Percentiles rank a stretch among this genome's conserved stretches.
phyloP scores from a whole-genome alignment of 139 green algal genomes.

The Chlamydomonas urium region DNA sequence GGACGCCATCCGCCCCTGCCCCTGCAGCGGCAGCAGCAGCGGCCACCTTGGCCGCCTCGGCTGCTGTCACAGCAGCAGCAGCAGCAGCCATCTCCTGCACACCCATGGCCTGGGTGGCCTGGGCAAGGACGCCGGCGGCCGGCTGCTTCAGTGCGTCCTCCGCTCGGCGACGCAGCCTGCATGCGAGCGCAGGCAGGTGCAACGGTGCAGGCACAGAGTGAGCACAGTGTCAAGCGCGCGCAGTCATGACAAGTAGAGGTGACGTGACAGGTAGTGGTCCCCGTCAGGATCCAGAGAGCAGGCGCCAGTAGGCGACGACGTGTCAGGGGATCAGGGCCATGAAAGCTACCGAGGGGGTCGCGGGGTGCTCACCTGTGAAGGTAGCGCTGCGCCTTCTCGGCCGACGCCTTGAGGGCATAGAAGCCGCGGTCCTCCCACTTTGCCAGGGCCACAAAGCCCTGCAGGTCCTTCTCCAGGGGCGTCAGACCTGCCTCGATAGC shows the following conservation, averaged over 20 bases:
- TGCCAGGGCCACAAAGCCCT: constrained; percentile 90
- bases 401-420: constrained; percentile 74
- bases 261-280: too few species aligned
- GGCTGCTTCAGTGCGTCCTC: constrained; percentile 54
- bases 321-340: not conserved
- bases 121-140: constrained; percentile 45
- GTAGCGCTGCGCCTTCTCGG: constrained; percentile 84
- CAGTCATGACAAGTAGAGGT: too few species aligned
- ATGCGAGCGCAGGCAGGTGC: not conserved
- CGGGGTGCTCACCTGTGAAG: constrained; percentile 57
- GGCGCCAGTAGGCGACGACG: too few species aligned
- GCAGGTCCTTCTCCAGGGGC: constrained; percentile 79
- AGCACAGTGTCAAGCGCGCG: too few species aligned
- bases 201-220: too few species aligned
- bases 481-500: constrained; percentile 51
- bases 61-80: constrained; percentile 15
- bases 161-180: constrained; percentile 39
- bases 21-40: constrained; percentile 11
- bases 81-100: constrained; percentile 41
- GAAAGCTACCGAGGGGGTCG: not conserved
- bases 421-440: constrained; percentile 97
- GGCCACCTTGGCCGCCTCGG: not conserved
- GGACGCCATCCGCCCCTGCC: too few species aligned
- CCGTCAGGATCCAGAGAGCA: too few species aligned
- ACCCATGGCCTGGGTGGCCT: constrained; percentile 28